Percentiles rank a stretch among this genome's conserved stretches.
Conservation (phyloP, 106 monocot species). For the Vanilla planifolia region DNA sequence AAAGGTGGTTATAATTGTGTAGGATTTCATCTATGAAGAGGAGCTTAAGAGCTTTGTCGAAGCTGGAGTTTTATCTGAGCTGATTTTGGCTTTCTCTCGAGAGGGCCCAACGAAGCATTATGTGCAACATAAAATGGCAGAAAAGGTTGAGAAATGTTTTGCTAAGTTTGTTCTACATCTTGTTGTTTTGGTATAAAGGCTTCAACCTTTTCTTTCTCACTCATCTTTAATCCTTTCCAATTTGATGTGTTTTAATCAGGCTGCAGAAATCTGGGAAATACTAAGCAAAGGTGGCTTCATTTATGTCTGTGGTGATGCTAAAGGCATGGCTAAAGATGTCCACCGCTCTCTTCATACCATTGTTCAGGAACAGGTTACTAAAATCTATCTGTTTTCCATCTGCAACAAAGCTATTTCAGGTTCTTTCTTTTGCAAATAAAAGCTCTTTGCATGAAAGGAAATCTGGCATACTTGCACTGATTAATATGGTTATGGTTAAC, state of each 20-base stretch:
- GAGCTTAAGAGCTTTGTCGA: constrained; percentile 47
- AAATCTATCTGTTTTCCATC: too few species aligned
- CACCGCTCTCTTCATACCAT: constrained; percentile 63
- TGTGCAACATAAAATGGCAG: constrained; percentile 68
- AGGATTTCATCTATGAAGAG: constrained; percentile 79
- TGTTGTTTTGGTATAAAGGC: not conserved
- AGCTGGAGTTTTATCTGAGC: constrained; percentile 50
- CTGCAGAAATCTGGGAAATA: constrained; percentile 47
- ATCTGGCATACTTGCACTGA: too few species aligned
- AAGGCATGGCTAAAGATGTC: constrained; percentile 87
- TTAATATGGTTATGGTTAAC: too few species aligned
- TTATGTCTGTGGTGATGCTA: constrained; percentile 83
- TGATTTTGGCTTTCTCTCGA: constrained; percentile 61
- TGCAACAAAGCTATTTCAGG: too few species aligned
- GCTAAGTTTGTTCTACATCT: not conserved
- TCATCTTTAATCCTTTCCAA: not conserved
- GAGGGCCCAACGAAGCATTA: constrained; percentile 64
- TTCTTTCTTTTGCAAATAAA: too few species aligned
- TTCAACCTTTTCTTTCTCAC: too few species aligned
- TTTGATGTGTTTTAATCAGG: constrained; percentile 20
- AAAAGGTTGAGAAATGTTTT: constrained; percentile 32
- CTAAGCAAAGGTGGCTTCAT: constrained; percentile 57
- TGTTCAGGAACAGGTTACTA: constrained; percentile 38
- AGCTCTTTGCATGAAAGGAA: too few species aligned
- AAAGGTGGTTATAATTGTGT: constrained; percentile 2